Percentiles rank a stretch among this genome's conserved stretches.
These are phyloP conservation scores for Metarhizium brunneum DNA, from an alignment of 2,329 filamentous ascomycete genomes.

Conservation along the genomic window DNA sequence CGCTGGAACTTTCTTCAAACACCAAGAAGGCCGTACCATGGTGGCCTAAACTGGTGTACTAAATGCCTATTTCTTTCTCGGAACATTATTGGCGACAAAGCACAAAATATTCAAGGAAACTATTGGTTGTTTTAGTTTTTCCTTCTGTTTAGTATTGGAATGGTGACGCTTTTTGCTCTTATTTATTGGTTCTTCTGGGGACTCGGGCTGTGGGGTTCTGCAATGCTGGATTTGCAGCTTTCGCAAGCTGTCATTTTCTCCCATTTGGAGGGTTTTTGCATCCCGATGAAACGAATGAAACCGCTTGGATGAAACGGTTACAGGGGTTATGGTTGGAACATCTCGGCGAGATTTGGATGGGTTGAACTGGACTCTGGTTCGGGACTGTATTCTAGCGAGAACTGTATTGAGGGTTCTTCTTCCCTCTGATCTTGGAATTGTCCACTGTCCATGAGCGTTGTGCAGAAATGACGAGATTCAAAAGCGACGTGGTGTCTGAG, in stretches of 20 bases:
- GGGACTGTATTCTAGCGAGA: conserved; percentile 10
- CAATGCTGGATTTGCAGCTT: neutral
- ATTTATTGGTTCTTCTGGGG: neutral
- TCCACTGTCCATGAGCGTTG: conserved; percentile 7
- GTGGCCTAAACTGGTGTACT: neutral
- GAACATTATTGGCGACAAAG: conserved; percentile 2
- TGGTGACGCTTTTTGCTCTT: neutral
- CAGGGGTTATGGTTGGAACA: neutral
- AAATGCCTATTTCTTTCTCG: neutral
- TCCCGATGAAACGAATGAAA: conserved; percentile 4
- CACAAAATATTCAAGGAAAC: neutral
- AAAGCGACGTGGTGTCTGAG: neutral
- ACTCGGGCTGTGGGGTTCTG: neutral
- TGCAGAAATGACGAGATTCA: conserved; percentile 1
- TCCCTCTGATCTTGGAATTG: conserved; percentile 5
- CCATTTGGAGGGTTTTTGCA: conserved; percentile 6
- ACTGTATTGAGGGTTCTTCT: conserved; percentile 3
- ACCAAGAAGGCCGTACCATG: neutral
- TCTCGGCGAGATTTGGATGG: conserved; percentile 6
- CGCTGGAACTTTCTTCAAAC: neutral
- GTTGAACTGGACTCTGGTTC: conserved; percentile 3
- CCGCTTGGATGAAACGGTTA: conserved; percentile 1
- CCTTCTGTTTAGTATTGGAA: neutral
- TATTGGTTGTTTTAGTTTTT: conserved; percentile 4
- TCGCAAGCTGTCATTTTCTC: conserved; percentile 6